Conservation (phyloP, 2,329 filamentous ascomycete species). For the Erysiphe pulchra region DNA sequence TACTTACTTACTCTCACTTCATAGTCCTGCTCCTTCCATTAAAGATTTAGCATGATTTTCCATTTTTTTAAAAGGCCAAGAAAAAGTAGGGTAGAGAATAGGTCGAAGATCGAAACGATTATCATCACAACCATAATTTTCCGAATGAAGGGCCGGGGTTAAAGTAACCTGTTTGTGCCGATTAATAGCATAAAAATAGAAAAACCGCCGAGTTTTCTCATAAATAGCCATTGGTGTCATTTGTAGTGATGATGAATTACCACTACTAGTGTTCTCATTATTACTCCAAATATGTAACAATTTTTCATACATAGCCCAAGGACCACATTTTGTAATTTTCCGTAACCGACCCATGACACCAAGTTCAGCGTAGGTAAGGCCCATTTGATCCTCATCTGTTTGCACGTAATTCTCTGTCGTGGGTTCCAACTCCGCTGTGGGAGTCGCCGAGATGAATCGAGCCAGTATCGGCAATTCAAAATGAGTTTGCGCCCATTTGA, state of each 20-base stretch:
- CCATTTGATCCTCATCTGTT: constrained; percentile 24
- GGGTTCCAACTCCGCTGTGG: constrained; percentile 38
- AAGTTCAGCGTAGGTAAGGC: constrained; percentile 25
- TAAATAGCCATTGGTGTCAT: constrained; percentile 18
- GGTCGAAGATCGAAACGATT: constrained; percentile 30
- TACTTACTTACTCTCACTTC: no score
- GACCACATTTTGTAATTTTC: constrained; percentile 17
- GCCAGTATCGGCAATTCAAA: constrained; percentile 39
- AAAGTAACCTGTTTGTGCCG: constrained; percentile 23
- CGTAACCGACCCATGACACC: constrained; percentile 7
- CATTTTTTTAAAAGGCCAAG: not conserved
- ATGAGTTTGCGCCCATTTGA: constrained; percentile 30
- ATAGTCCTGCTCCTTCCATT: not conserved
- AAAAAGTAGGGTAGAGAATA: constrained; percentile 22
- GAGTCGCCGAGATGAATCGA: constrained; percentile 36
- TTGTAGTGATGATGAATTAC: constrained; percentile 2
- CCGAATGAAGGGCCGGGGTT: constrained; percentile 9
- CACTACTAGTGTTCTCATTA: constrained; percentile 2
- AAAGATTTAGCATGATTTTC: not conserved
- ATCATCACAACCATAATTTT: constrained; percentile 26
- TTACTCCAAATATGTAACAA: constrained; percentile 21
- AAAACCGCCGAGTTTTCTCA: constrained; percentile 21
- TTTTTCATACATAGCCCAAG: constrained; percentile 21
- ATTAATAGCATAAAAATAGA: constrained; percentile 20
- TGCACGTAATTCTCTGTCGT: constrained; percentile 32